A percentile compares a stretch with the other conserved stretches of the same genome.
phyloP scores from a whole-genome alignment of 192 early-diverging fungal species.

The Piromyces finnis region DNA sequence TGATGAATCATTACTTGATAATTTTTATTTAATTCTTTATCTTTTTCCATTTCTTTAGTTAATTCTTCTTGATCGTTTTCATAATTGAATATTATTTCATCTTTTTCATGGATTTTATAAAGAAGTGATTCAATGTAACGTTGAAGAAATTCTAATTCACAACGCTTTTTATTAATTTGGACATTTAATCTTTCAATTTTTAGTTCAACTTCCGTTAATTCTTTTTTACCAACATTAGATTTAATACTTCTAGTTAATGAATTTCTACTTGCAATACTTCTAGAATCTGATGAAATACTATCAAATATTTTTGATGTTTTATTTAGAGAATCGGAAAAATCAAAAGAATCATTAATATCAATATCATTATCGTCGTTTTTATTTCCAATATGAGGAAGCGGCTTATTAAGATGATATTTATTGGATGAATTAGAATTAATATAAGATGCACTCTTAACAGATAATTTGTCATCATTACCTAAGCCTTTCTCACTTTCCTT shows the following conservation, averaged over 20 bases:
- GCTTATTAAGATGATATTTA: neutral
- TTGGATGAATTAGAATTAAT: neutral
- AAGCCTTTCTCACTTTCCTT: neutral
- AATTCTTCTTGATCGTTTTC: neutral
- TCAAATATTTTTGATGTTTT: neutral
- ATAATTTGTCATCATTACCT: neutral
- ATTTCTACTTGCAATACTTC: neutral
- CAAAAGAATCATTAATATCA: neutral
- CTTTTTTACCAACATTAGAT: neutral
- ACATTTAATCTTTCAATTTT: neutral
- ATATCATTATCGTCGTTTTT: neutral
- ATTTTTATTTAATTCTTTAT: neutral
- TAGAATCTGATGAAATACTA: neutral
- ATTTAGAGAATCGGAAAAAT: neutral
- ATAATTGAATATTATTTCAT: neutral
- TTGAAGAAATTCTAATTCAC: neutral
- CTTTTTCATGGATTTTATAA: neutral
- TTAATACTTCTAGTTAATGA: neutral
- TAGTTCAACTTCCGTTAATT: neutral
- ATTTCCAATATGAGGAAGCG: neutral
- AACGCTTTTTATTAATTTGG: neutral
- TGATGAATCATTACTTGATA: neutral
- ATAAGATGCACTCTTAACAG: neutral
- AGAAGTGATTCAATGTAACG: neutral
- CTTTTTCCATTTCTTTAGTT: neutral